Evolutionary conservation across 2,329 filamentous ascomycete genomes (phyloP), one percentile per base, ranked within the genome.

Genomic region (Exophiala lecanii-corni): DNA sequence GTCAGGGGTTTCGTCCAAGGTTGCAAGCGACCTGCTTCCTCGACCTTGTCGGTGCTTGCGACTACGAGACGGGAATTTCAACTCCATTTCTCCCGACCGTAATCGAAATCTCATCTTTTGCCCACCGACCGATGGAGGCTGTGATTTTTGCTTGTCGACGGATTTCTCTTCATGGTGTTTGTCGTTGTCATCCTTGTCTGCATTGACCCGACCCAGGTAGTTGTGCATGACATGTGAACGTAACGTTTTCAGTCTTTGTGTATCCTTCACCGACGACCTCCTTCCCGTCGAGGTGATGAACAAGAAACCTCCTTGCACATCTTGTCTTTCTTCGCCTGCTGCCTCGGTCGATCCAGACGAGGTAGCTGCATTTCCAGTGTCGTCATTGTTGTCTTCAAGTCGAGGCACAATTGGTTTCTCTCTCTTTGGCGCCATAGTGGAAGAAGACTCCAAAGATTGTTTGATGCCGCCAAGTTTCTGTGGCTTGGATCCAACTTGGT

Each of bases 141-240:
- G 15, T 19, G 12, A 16, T n/a, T 30, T 32, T 10, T 21, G 5
- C 16, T 26, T 12, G 26, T 30, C 18, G 31, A 6, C 20, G 6
- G 16, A 3, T 6, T 28, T 1, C 19, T 34, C 12, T 26, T 12
- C 15, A 23, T 12, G 35, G 31, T 9, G 19, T n/a, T 26, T 20
- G 5, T 10, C 23, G 20, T 10, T 20, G 17, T 16, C 15, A 12
- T 26, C 13, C 31, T 28, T 19, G 13, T 41, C 41, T 13, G 42
- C 42, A 26, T 45, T 23, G 9, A 7, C 33, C 20, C 39, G 38
- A 17, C 28, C 42, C n/a, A 49, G 30, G 25, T 49, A 49, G n/a
- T 49, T 45, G 43, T 42, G 42, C 47, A 45, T 45, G 15, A 49
- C 47, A 38, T 49, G 47, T 12, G 37, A 30, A 4, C 47, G 47